Base-by-base conservation (phyloP, 1,284 basidiomycete genomes). In the Thecaphora frezii region DNA sequence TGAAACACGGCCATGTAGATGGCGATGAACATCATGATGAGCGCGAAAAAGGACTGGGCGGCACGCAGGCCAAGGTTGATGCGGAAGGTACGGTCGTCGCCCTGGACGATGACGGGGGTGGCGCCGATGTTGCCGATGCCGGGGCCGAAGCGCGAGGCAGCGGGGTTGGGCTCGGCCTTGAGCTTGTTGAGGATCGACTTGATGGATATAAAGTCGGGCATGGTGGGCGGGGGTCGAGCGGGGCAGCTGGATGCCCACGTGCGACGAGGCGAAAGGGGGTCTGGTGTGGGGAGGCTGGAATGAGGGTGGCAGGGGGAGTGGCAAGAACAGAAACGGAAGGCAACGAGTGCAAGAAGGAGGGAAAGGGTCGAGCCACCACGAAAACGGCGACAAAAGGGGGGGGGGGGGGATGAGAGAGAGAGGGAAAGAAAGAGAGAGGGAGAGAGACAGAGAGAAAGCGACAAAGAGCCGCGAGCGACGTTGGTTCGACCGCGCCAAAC, bases 1-100 rank as follows among this genome's bases (percentile, higher is more conserved):
- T 76, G 72, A 49, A 71, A 72, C 0, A 58, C 44, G 2, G 73
- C 66, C 50, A 74, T 60, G 30, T 56, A 70, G 3, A 75, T 64
- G 10, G 62, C 62, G n/a, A 74, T 64, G 46, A 71, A 46, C 13
- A 75, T 53, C n/a, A 57, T 44, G 13, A 71, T 46, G 22, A 58
- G 25, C 33, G 42, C 65, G 23, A 72, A 60, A 30, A 71, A 63
- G 40, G 67, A 52, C 44, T 72, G 67, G 12, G 45, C 28, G 19
- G 41, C 52, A 12, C 69, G 62, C 9, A 66, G 38, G 22, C 63
- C 55, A 49, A 64, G 51, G 46, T 66, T 66, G 48, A 64, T 36
- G 23, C 56, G 41, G 5, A 55, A 51, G 1, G 55, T 49, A 1
- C 56, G 51, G 30, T 70, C 61, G 40, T 70, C 59, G 23, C 55